Conservation (phyloP, 2,329 filamentous ascomycete species). For the Fusarium aywerte region DNA sequence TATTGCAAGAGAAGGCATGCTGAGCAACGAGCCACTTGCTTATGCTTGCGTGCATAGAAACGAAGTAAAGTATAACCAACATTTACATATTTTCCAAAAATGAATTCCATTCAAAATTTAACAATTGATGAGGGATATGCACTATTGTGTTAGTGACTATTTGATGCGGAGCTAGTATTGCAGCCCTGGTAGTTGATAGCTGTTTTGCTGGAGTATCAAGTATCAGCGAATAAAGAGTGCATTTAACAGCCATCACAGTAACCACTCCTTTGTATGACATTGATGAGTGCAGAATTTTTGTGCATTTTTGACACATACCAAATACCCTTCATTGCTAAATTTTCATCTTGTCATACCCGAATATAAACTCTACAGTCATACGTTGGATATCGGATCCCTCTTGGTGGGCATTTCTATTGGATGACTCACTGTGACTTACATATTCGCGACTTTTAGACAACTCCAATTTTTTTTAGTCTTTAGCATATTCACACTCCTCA, state of each 20-base stretch:
- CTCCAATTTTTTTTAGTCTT: conserved; percentile 28
- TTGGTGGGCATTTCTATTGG: conserved; percentile 39
- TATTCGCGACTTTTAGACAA: conserved; percentile 18
- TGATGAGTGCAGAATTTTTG: conserved; percentile 1
- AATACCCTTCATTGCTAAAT: conserved; percentile 8
- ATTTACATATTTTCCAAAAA: not conserved
- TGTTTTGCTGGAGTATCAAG: conserved; percentile 4
- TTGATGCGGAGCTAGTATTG: conserved; percentile 26
- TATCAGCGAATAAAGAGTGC: conserved; percentile 34
- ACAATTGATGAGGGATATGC: not conserved
- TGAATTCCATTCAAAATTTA: not conserved
- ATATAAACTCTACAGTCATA: conserved; percentile 25
- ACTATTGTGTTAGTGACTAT: not conserved
- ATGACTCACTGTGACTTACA: conserved; percentile 37
- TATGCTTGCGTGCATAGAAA: not conserved
- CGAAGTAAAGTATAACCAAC: not conserved
- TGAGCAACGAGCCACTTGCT: no score
- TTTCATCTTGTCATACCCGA: not conserved
- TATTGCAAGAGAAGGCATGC: no score
- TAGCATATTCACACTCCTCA: conserved; percentile 20
- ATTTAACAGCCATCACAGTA: conserved; percentile 22
- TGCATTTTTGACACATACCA: not conserved
- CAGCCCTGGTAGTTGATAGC: conserved; percentile 5
- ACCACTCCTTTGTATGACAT: conserved; percentile 8
- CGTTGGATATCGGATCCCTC: conserved; percentile 24